Base-by-base conservation (phyloP, 148 eudicot genomes). In the Bassia scoparia region DNA sequence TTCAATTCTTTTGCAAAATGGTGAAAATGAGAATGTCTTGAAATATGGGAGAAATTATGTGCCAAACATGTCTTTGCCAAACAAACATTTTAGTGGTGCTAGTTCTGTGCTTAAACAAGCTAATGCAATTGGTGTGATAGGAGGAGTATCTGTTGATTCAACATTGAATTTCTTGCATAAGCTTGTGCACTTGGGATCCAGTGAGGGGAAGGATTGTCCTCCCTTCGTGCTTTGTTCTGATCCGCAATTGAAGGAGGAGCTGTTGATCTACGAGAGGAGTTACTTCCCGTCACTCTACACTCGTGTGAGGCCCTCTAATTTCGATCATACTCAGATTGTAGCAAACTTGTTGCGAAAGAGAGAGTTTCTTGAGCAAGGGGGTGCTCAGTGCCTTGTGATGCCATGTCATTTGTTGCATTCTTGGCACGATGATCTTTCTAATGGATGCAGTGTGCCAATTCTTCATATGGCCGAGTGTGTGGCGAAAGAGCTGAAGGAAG, bases 381-480 rank as follows among this genome's bases (percentile, higher is more conserved):
- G 97, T 65, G 94, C 87, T 76, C 71, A 82, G 17, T 91, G 97
- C 71, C 77, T 91, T 68, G 89, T 84, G 67, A 86, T 91, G 89
- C 97, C 97, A 33, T 89, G 97, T 55, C 84, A 91, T 76, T n/a
- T 89, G 43, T 75, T 81, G 64, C 97, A 89, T 69, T 78, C 76
- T 8, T 91, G 97, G 94, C 76, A 91, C 52, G 84, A 83, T 41
- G 89, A 87, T 70, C 67, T 91, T 76, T 72, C 82, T 20, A 59
- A 79, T 61, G 97, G 87, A 49, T 83, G 87, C 76, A 75, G 81
- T 44, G 83, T 89, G 59, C 89, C 89, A 37, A 68, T 91, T 71
- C 87, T 89, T 81, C 92, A 91, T 61, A 80, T 91, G 85, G 95
- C 85, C 66, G 94, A 87, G 61, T 91, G 93, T 80, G 95, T 91